These are phyloP conservation scores for Pholiota conissans DNA, from an alignment of 768 basidiomycete genomes.

Conservation along the genomic window DNA sequence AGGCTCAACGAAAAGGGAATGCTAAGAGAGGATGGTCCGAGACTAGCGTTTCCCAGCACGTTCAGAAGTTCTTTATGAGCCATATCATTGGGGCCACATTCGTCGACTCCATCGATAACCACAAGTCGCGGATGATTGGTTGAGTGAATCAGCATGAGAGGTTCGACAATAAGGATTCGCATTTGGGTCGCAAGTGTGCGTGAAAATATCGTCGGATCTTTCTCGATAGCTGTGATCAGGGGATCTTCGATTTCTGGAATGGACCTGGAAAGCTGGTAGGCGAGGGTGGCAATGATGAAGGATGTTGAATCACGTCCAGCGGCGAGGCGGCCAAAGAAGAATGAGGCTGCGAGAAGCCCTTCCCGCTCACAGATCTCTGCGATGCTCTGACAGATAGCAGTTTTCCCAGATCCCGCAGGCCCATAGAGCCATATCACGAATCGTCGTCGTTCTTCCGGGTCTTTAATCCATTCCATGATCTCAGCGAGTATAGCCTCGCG, in stretches of 20 bases:
- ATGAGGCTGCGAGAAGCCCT: background rate
- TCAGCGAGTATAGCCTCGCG: background rate
- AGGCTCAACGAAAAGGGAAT: too few species aligned
- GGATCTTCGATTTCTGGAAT: background rate
- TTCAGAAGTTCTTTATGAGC: background rate
- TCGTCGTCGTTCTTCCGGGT: too few species aligned
- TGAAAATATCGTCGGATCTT: background rate
- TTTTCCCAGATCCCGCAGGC: background rate
- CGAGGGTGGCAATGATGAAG: background rate
- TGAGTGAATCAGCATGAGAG: background rate
- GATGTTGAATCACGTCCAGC: background rate
- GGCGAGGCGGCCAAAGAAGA: background rate
- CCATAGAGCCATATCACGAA: background rate
- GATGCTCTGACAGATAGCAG: background rate
- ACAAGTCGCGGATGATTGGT: background rate
- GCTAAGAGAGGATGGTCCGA: too few species aligned
- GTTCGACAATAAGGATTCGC: background rate
- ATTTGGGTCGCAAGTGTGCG: background rate
- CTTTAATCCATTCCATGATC: background rate
- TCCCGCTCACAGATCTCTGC: background rate
- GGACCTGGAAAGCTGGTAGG: background rate
- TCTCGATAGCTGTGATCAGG: background rate
- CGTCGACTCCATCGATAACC: background rate
- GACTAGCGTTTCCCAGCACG: background rate
- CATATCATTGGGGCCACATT: too few species aligned